Conservation (phyloP, 2,329 filamentous ascomycete genomes). For the Colletotrichum gigasporum region DNA sequence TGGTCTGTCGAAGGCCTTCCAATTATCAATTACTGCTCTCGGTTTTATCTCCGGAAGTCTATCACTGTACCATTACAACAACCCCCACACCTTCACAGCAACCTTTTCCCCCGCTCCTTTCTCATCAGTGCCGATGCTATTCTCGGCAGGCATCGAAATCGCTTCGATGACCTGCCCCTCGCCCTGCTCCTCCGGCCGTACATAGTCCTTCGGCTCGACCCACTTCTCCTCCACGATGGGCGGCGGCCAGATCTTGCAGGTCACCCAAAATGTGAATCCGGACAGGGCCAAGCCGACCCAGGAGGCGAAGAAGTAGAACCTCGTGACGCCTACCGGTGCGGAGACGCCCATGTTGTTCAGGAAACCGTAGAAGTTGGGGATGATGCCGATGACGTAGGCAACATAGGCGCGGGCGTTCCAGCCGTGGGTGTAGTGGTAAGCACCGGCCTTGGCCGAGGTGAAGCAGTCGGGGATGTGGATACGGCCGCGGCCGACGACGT, state of each 20-base stretch:
- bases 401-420: constrained; percentile 28
- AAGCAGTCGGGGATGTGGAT: constrained; percentile 44
- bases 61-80: too few species aligned
- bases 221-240: constrained; percentile 29
- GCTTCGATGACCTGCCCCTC: constrained; percentile 16
- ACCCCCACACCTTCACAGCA: not conserved
- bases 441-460: constrained; percentile 14
- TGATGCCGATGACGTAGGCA: constrained; percentile 44
- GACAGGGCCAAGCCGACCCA: constrained; percentile 61
- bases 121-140: not conserved
- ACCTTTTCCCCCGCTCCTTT: constrained; percentile 10
- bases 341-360: constrained; percentile 49
- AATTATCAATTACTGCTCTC: too few species aligned
- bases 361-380: constrained; percentile 52
- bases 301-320: constrained; percentile 66
- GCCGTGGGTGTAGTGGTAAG: constrained; percentile 24
- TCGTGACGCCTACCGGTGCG: constrained; percentile 42
- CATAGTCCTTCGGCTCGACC: constrained; percentile 33
- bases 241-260: constrained; percentile 33
- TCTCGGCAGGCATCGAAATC: not conserved
- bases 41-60: too few species aligned
- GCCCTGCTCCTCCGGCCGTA: constrained; percentile 23
- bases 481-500: constrained; percentile 44
- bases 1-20: too few species aligned
- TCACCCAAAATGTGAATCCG: constrained; percentile 36